These are phyloP conservation scores for Gloeostereum incarnatum DNA, from an alignment of 768 basidiomycete species.

Conservation along the genomic window DNA sequence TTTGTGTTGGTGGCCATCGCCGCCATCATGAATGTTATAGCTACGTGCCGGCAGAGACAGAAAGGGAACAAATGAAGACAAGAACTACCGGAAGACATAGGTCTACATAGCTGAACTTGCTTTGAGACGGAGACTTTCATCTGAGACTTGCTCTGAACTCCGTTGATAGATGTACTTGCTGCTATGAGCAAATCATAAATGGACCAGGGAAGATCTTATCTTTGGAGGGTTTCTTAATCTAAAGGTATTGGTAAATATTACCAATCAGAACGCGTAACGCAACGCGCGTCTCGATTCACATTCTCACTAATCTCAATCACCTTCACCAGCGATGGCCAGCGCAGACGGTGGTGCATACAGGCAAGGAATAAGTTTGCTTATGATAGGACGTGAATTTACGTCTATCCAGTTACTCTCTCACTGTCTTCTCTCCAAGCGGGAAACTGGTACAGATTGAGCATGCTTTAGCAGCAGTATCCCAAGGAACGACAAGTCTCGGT, in stretches of 20 bases:
- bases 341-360: conserved; percentile 80
- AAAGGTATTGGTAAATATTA: neutral
- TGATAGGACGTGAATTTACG: conserved; percentile 6
- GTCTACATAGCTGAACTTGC: too few species aligned
- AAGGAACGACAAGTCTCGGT: conserved; percentile 93
- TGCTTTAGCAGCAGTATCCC: conserved; percentile 91
- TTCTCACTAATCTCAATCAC: conserved; percentile 4
- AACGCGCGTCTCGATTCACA: conserved; percentile 13
- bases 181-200: neutral
- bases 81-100: too few species aligned
- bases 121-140: too few species aligned
- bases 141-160: neutral
- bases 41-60: too few species aligned
- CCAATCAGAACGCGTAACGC: conserved; percentile 5
- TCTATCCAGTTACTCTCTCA: conserved; percentile 82
- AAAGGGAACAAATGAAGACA: too few species aligned
- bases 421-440: conserved; percentile 98
- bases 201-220: neutral
- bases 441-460: conserved; percentile 99
- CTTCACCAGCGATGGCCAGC: conserved; percentile 51
- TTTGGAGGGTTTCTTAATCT: neutral
- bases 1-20: too few species aligned
- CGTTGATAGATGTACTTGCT: neutral
- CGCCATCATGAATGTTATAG: too few species aligned
- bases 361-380: conserved; percentile 14